Evolutionary conservation across 139 green algal species (phyloP).

Genomic region (Coelastrella sp.): DNA sequence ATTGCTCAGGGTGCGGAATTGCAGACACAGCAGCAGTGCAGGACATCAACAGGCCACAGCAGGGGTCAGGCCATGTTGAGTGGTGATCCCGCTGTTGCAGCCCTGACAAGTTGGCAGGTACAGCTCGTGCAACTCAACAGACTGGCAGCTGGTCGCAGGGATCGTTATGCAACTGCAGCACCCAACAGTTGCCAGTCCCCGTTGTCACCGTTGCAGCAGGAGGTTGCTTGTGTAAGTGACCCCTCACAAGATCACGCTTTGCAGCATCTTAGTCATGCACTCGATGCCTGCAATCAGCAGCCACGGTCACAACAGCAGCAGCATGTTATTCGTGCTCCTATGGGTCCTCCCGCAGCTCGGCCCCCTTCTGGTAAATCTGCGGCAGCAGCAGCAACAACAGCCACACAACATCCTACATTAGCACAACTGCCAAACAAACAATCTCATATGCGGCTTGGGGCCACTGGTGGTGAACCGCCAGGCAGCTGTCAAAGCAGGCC

Average conservation of each 20-base stretch:
- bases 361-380: not conserved
- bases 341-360: not conserved
- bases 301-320: not conserved
- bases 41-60: not conserved
- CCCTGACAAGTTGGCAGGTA: not conserved
- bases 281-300: not conserved
- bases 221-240: too few species aligned
- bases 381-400: not conserved
- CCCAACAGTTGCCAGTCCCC: too few species aligned
- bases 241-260: too few species aligned
- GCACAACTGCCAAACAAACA: not conserved
- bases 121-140: not conserved
- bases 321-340: slow-evolving; percentile 20
- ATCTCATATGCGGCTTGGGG: too few species aligned
- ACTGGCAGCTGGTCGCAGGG: not conserved
- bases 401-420: not conserved
- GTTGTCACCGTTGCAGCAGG: too few species aligned
- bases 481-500: too few species aligned
- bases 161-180: not conserved
- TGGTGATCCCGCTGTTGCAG: not conserved
- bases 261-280: too few species aligned
- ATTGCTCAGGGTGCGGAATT: not conserved
- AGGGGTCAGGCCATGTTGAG: not conserved
- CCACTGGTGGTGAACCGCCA: too few species aligned
- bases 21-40: not conserved